Base-by-base conservation (phyloP, 805 yeast genomes). In the Lachancea meyersii region DNA sequence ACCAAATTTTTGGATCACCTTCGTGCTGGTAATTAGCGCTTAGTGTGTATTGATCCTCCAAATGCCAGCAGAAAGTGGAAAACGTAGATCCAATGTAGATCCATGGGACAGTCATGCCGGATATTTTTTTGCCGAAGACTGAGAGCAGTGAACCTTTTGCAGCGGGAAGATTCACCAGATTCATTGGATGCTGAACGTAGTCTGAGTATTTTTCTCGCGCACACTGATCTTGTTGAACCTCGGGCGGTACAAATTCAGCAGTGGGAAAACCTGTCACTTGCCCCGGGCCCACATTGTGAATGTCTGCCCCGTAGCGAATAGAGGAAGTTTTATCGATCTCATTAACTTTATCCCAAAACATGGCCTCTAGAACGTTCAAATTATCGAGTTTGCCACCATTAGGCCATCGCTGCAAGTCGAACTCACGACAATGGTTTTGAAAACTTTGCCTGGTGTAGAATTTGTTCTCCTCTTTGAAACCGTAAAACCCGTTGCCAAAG, bases 81-180 rank as follows among this genome's bases (percentile, higher is more conserved):
- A 87, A 79, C 38, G 86, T 70, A 40, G 94, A 86, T 0, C 97
- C 97, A 13, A 89, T 78, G 55, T 89, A 89, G 2, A 88, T 73
- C 97, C 97, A 89, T 0, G 97, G 97, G 16, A 85, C 75, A 0
- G 97, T 88, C 87, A 89, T 89, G 1, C 97, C 97, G 0, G 95
- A 82, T 2, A 91, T 83, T 24, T 77, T 73, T 16, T 77, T 74
- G 44, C 76, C 75, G 44, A 83, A 71, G 52, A 76, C 76, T 43
- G 80, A 79, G 40, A 85, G 65, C n/a, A 84, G 63, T 0, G 95
- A 84, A 1, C 86, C 83, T 31, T 72, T 63, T 10, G 82, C 75
- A 60, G 72, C 78, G 0, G 96, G 94, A 18, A 87, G 61, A 46
- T 77, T 79, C 16, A 85, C 77, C 48, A 86, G 65, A 55, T 86